phyloP scores from a whole-genome alignment of 1,139 yeast species.

The Yamadazyma aaseri region DNA sequence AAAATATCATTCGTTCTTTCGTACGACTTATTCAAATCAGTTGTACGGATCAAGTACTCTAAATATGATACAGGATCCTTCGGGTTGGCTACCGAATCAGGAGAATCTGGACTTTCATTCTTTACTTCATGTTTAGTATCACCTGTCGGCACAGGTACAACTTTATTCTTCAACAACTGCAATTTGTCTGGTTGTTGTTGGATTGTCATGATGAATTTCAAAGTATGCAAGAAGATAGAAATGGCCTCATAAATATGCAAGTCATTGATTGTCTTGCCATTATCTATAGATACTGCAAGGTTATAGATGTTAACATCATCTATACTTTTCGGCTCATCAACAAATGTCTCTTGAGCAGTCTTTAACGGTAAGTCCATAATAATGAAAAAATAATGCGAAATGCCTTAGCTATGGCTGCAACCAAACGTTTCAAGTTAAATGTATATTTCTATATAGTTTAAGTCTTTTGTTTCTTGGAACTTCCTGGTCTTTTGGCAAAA shows the following conservation, averaged over 20 bases:
- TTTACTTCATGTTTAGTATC: neutral
- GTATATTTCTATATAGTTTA: no score
- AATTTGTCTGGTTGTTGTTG: constrained; percentile 27
- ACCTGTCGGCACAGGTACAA: neutral
- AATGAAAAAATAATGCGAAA: no score
- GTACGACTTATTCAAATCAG: constrained; percentile 10
- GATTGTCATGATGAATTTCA: constrained; percentile 34
- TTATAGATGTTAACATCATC: constrained; percentile 39
- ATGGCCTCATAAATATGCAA: constrained; percentile 41
- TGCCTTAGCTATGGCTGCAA: no score
- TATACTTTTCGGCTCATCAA: constrained; percentile 38
- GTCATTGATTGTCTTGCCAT: constrained; percentile 33
- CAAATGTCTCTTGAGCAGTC: constrained; percentile 40
- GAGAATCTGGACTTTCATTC: constrained; percentile 4
- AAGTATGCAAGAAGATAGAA: constrained; percentile 27
- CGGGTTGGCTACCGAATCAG: constrained; percentile 10
- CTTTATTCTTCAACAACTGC: constrained; percentile 21
- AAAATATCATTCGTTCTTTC: constrained; percentile 17
- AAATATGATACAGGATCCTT: constrained; percentile 1
- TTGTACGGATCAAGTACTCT: constrained; percentile 10
- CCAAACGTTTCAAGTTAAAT: no score
- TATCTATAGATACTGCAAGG: constrained; percentile 31
- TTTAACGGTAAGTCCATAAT: constrained; percentile 50
- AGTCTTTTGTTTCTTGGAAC: neutral
- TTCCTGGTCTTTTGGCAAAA: constrained; percentile 51